Conservation (phyloP, 2,329 filamentous ascomycete species). For the Trichophyton benhamiae region DNA sequence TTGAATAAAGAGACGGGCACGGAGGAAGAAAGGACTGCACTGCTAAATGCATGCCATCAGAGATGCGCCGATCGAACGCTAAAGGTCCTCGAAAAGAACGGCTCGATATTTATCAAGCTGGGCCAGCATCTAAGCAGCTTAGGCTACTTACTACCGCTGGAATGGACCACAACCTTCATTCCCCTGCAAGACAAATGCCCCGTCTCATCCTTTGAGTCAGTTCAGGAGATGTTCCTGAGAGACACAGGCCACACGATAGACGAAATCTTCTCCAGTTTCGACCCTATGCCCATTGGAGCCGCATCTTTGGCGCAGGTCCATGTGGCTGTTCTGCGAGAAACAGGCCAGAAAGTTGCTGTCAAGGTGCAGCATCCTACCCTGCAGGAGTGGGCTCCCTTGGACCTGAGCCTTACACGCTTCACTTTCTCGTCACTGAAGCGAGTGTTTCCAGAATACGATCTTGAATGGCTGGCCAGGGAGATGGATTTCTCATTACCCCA, state of each 20-base stretch:
- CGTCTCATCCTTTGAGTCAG: constrained; percentile 75
- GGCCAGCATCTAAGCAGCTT: constrained; percentile 92
- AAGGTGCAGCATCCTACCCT: constrained; percentile 90
- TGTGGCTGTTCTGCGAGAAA: constrained; percentile 67
- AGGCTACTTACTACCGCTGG: constrained; percentile 80
- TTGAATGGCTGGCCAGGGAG: constrained; percentile 88
- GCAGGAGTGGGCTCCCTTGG: constrained; percentile 79
- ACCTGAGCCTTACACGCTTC: constrained; percentile 73
- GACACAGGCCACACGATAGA: constrained; percentile 71
- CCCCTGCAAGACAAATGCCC: constrained; percentile 93
- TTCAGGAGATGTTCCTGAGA: constrained; percentile 70
- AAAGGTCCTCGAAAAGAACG: constrained; percentile 81
- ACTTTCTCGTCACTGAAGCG: constrained; percentile 81
- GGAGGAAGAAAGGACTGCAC: constrained; percentile 50
- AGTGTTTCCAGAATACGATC: constrained; percentile 94
- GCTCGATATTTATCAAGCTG: constrained; percentile 95
- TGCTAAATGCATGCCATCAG: constrained; percentile 75
- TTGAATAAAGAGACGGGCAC: constrained; percentile 54
- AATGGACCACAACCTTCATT: constrained; percentile 94
- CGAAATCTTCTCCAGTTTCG: constrained; percentile 79
- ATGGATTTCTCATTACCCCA: constrained; percentile 84
- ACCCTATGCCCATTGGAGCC: constrained; percentile 68
- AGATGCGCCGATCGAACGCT: constrained; percentile 83
- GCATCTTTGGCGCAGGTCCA: constrained; percentile 94
- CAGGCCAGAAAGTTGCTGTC: constrained; percentile 77